phyloP scores from a whole-genome alignment of 805 yeast genomes.

The Ogataea trehaloabstinens region DNA sequence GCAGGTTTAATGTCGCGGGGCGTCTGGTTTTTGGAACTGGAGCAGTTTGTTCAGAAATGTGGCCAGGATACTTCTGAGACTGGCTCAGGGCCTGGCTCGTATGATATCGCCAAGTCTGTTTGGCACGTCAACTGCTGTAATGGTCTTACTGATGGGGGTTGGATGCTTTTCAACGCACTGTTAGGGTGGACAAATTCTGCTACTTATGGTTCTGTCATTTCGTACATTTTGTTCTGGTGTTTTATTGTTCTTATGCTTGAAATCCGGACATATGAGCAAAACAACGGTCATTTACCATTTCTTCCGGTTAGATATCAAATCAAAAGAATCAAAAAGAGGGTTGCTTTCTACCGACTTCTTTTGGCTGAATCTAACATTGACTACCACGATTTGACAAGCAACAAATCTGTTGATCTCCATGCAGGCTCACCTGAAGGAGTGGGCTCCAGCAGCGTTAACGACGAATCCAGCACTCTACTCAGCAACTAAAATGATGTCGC shows the following conservation, averaged over 20 bases:
- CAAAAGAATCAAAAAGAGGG: constrained; percentile 46
- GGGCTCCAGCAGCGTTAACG: constrained; percentile 1
- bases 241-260: constrained; percentile 45
- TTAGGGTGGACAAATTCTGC: constrained; percentile 96
- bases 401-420: constrained; percentile 9
- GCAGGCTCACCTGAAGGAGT: neutral
- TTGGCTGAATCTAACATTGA: constrained; percentile 23
- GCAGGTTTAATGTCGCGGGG: constrained; percentile 87
- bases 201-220: constrained; percentile 78
- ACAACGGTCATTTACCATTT: constrained; percentile 55
- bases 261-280: constrained; percentile 47
- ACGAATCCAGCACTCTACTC: constrained; percentile 7
- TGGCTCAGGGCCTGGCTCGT: constrained; percentile 93
- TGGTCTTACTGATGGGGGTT: constrained; percentile 86
- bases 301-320: constrained; percentile 63
- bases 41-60: constrained; percentile 68
- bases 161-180: constrained; percentile 88
- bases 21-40: constrained; percentile 86
- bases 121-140: constrained; percentile 98
- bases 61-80: constrained; percentile 86
- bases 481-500: too few relatives aligned
- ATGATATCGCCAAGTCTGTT: constrained; percentile 71
- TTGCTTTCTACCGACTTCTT: constrained; percentile 24
- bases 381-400: constrained; percentile 23
- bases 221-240: constrained; percentile 73